Evolutionary conservation across 2,329 filamentous ascomycete species (phyloP).

Genomic region (Aureobasidium uvarum): DNA sequence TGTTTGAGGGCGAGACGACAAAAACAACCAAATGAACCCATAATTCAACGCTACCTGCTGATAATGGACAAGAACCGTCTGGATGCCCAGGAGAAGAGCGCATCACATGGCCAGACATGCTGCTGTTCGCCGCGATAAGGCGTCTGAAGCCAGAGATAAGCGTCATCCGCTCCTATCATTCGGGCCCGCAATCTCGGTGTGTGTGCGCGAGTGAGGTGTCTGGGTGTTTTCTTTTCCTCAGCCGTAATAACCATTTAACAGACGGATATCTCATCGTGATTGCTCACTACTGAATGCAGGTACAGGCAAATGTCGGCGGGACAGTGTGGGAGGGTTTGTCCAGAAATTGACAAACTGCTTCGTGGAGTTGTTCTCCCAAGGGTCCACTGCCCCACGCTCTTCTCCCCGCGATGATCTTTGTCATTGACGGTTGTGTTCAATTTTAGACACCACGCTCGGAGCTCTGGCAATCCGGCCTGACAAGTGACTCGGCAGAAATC

Average conservation of each 20-base stretch:
- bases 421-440: neutral
- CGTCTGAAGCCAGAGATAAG: slow-evolving; percentile 21
- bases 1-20: slow-evolving; percentile 12
- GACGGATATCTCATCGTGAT: neutral
- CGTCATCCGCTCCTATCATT: slow-evolving; percentile 13
- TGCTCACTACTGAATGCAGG: neutral
- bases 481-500: neutral
- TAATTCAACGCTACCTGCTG: slow-evolving; percentile 20
- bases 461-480: neutral
- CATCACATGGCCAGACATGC: slow-evolving; percentile 16
- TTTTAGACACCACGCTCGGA: neutral
- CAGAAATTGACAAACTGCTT: slow-evolving; percentile 14
- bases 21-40: slow-evolving; percentile 5
- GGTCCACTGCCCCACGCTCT: slow-evolving; percentile 9
- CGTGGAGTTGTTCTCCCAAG: neutral
- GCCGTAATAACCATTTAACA: slow-evolving; percentile 10
- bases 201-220: neutral
- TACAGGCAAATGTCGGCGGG: neutral
- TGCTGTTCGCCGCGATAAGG: slow-evolving; percentile 25
- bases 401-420: slow-evolving; percentile 17
- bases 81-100: slow-evolving; percentile 14
- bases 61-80: slow-evolving; percentile 13
- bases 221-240: neutral
- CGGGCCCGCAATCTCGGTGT: neutral
- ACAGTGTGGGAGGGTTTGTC: neutral